Percentiles rank a stretch among this genome's conserved stretches.
phyloP scores from a whole-genome alignment of 2,329 filamentous ascomycete species.

The Cladophialophora bantiana region DNA sequence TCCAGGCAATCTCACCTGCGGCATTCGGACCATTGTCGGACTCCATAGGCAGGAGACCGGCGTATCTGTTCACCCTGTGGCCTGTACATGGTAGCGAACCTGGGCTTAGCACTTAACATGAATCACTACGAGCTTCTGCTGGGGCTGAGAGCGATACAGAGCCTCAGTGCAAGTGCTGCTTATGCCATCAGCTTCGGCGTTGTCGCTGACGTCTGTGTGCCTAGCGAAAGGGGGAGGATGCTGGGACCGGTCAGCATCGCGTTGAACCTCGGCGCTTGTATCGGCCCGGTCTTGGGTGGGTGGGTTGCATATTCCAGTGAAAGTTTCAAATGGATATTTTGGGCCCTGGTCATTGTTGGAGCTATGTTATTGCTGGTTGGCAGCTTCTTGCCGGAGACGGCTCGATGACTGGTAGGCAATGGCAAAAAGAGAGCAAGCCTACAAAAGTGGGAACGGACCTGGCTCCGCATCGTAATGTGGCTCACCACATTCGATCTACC shows the following conservation, averaged over 20 bases:
- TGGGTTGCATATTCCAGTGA: conserved; percentile 37
- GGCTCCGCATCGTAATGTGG: neutral
- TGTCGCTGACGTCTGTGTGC: conserved; percentile 51
- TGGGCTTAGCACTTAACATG: conserved; percentile 49
- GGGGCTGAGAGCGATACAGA: conserved; percentile 52
- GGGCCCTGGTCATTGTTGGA: conserved; percentile 39
- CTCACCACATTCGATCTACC: neutral
- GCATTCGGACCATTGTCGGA: conserved; percentile 60
- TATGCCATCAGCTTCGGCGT: conserved; percentile 51
- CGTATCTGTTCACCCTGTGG: conserved; percentile 55
- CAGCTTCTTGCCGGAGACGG: conserved; percentile 29
- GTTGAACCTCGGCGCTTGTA: conserved; percentile 51
- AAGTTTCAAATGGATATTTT: conserved; percentile 40
- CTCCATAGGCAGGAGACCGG: conserved; percentile 57
- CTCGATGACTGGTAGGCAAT: conserved; percentile 22
- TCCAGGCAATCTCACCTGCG: conserved; percentile 62
- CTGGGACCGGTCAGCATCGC: conserved; percentile 49
- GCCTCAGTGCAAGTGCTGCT: conserved; percentile 50
- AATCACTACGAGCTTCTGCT: conserved; percentile 48
- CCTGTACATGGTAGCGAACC: conserved; percentile 52
- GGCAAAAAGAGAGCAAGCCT: conserved; percentile 5
- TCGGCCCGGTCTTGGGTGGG: conserved; percentile 61
- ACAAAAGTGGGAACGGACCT: conserved; percentile 12
- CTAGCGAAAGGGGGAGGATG: conserved; percentile 51
- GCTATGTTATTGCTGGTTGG: conserved; percentile 17